A percentile compares a stretch with the other conserved stretches of the same genome.
These are phyloP conservation scores for Przewalskia tangutica DNA, from an alignment of 257 asterid species.

Conservation along the genomic window DNA sequence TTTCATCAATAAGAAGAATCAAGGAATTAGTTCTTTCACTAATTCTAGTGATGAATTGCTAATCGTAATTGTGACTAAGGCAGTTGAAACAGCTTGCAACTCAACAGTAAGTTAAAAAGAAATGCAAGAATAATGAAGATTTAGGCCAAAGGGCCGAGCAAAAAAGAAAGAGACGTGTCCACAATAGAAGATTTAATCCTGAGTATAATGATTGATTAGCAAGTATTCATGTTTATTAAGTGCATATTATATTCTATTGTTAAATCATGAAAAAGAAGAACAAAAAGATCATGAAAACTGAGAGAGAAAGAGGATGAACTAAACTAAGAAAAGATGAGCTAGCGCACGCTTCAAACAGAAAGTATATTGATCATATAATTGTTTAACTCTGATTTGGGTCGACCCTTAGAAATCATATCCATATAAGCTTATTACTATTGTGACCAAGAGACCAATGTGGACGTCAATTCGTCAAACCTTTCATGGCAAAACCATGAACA, in stretches of 20 bases:
- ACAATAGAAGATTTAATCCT: not conserved
- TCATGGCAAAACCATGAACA: too few species aligned
- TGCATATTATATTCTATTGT: not conserved
- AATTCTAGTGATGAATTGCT: not conserved
- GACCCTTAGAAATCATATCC: too few species aligned
- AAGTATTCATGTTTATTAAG: not conserved
- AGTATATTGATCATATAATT: not conserved
- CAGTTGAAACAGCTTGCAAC: not conserved
- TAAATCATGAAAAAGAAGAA: not conserved
- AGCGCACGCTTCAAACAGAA: not conserved
- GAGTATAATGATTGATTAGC: not conserved
- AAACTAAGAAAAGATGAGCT: not conserved
- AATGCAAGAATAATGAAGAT: not conserved
- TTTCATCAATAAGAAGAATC: too few species aligned
- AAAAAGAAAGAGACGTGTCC: not conserved
- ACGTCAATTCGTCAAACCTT: too few species aligned
- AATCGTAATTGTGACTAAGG: not conserved
- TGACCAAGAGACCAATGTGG: too few species aligned
- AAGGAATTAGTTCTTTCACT: too few species aligned
- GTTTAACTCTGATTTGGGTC: not conserved
- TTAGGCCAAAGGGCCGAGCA: not conserved
- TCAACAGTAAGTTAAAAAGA: not conserved
- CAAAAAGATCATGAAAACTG: not conserved
- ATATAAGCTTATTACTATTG: too few species aligned
- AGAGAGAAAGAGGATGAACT: not conserved